Evolutionary conservation across 2,329 filamentous ascomycete genomes (phyloP), one percentile per base, ranked within the genome.

Genomic region (Seiridium unicorne): DNA sequence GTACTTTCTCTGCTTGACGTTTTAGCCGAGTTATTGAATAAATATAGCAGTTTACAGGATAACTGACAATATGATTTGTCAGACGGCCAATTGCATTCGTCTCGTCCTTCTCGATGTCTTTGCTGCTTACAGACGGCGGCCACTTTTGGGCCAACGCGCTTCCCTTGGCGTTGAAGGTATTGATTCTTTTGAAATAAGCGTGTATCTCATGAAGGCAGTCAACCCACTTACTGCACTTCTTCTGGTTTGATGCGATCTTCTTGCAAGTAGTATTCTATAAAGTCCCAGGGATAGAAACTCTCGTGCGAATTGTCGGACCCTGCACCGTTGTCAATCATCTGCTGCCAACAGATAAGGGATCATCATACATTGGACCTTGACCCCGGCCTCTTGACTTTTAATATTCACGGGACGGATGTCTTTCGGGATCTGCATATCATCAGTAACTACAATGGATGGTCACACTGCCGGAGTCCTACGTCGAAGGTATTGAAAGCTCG

Each of bases 261-360:
- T 51, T 70, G 67, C 18, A 76, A 68, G 68, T 86, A 81, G 56
- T 73, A 74, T 59, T 78, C 67, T 60, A 91, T 77, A 78, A 90
- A 91, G 3, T 81, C 73, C 81, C 84, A 88, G 1, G 80, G 71
- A 70, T 93, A 96, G 32, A 79, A 74, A 73, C 90, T 93, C 49
- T 79, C 70, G 72, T 96, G 93, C 1, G 79, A 80, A 70, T 90
- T 88, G 61, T 81, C 79, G 59, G 82, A 82, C 89, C 89, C 89
- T 91, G 48, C 6, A 31, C 13, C 32, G 47, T 38, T 59, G 40
- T 66, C 36, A 48, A 5, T 32, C 5, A 11, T 42, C 18, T 13
- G 11, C 18, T 9, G 5, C 10, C 9, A 34, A 13, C 8, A 47
- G 10, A 18, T 18, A 11, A n/a, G 26, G 6, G 38, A 5, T 18